Evolutionary conservation across 129 eudicot genomes (phyloP), one percentile per base, ranked within the genome.

Genomic region (Centrapalus pauciflorus): DNA sequence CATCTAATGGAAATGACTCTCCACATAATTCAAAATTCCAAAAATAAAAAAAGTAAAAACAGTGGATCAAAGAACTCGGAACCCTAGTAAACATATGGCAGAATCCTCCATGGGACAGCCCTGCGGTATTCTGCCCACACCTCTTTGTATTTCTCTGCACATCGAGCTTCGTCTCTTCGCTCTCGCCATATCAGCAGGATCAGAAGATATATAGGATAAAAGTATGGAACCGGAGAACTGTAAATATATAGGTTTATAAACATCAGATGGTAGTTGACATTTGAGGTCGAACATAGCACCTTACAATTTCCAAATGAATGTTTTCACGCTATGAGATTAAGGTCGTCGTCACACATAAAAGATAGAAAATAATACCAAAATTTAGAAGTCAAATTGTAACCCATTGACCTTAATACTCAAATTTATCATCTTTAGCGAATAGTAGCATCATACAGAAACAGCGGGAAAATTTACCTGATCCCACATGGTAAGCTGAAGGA

Each of bases 131-230:
- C 90, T 14, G 77, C 87, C 99, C 99, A 89, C 17, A 94, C 76
- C 2, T 94, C 95, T 81, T 84, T 94, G 69, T 94, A 94, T 86
- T 94, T 94, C 83, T 94, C 75, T 12, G 99, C 99, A 77, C 99
- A 89, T 24, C 99, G 84, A 48, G 97, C 87, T 79, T 94, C 99
- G 26, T 94, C 99, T 76, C 99, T 82, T 82, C 95, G 82, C 60
- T 94, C 99, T 75, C 99, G 84, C 99, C 99, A 94, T 64, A 94
- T 80, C 45, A 94, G 72, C 78, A 94, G 74, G 56, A 94, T 89
- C 57, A 94, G 84, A 71, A 94, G 97, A 76, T 94, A 94, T 32
- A 80, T 84, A 0, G 98, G 98, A 71, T 93, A 93, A 37, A 93
- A 88, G 66, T 88, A 93, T 37, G 98, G 98, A 70, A 93, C 84